Evolutionary conservation across 768 basidiomycete genomes (phyloP).

Genomic region (Xerocomus potaroensis): DNA sequence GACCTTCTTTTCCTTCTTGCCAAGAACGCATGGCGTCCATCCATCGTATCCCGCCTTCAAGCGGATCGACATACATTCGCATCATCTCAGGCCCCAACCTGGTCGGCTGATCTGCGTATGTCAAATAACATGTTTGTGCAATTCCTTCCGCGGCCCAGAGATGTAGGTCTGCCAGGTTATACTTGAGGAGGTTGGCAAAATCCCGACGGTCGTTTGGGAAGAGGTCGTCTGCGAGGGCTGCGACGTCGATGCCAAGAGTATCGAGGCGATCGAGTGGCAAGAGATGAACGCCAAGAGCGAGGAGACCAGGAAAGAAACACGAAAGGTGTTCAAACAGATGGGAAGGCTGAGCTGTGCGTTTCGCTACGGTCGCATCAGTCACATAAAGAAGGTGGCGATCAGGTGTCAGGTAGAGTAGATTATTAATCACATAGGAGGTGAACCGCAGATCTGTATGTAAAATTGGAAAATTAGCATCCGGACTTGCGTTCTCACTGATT

Average conservation of each 20-base stretch:
- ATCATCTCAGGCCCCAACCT: conserved; percentile 62
- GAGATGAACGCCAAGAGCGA: conserved; percentile 66
- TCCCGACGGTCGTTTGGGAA: conserved; percentile 22
- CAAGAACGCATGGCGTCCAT: conserved; percentile 39
- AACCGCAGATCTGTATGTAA: conserved; percentile 48
- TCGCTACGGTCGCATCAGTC: conserved; percentile 41
- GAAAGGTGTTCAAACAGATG: conserved; percentile 67
- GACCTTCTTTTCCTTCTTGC: conserved; percentile 30
- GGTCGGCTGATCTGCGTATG: conserved; percentile 65
- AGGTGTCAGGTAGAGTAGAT: conserved; percentile 7
- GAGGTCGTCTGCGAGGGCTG: conserved; percentile 29
- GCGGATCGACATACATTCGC: conserved; percentile 12
- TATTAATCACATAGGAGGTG: conserved; percentile 53
- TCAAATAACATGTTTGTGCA: conserved; percentile 67
- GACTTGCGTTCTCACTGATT: not conserved
- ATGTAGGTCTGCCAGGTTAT: conserved; percentile 57
- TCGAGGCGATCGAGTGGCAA: conserved; percentile 53
- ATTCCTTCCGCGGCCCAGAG: conserved; percentile 73
- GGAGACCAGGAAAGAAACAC: conserved; percentile 73
- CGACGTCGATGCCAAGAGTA: conserved; percentile 42
- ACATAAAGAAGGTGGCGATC: conserved; percentile 45
- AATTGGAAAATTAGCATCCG: not conserved
- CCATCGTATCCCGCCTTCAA: conserved; percentile 18
- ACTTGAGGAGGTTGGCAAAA: conserved; percentile 36
- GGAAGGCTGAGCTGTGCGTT: conserved; percentile 30